These are phyloP conservation scores for Pythium dissotocum DNA, from an alignment of 352 stramenopile genomes.

Conservation along the genomic window DNA sequence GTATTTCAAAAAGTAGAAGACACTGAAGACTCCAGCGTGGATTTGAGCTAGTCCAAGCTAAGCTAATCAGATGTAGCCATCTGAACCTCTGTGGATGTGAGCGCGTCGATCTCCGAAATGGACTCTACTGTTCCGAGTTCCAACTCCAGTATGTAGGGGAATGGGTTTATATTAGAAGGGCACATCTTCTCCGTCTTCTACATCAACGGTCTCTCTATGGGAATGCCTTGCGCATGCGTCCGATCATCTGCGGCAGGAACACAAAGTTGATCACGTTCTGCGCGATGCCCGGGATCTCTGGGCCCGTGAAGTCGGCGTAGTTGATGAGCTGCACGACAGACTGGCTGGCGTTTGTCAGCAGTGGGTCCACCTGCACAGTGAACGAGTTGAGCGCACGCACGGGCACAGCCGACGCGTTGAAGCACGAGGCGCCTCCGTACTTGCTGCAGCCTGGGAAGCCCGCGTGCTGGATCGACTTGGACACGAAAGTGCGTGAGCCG, in stretches of 20 bases:
- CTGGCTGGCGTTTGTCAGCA: conserved; percentile 22
- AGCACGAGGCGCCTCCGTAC: conserved; percentile 26
- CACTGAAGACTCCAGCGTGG: no score
- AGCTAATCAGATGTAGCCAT: no score
- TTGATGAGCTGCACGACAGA: conserved; percentile 29
- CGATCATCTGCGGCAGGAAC: conserved; percentile 19
- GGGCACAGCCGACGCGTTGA: conserved; percentile 14
- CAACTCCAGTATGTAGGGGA: no score
- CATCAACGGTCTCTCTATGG: conserved; percentile 3
- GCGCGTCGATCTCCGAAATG: no score
- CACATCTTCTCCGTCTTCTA: background rate
- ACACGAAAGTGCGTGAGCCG: conserved; percentile 11
- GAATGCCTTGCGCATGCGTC: conserved; percentile 20
- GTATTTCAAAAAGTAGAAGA: no score
- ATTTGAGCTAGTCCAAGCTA: no score
- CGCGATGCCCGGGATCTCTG: conserved; percentile 6
- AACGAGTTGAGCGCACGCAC: conserved; percentile 27
- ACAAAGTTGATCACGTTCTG: conserved; percentile 15
- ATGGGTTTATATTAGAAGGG: no score
- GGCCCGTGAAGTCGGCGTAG: conserved; percentile 27
- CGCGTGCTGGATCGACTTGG: conserved; percentile 29
- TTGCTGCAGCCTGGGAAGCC: conserved; percentile 10
- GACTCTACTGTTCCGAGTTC: no score
- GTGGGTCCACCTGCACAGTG: conserved; percentile 21
- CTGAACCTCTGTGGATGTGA: no score